These are phyloP conservation scores for Tagetes erecta DNA, from an alignment of 129 eudicot species.

Conservation along the genomic window DNA sequence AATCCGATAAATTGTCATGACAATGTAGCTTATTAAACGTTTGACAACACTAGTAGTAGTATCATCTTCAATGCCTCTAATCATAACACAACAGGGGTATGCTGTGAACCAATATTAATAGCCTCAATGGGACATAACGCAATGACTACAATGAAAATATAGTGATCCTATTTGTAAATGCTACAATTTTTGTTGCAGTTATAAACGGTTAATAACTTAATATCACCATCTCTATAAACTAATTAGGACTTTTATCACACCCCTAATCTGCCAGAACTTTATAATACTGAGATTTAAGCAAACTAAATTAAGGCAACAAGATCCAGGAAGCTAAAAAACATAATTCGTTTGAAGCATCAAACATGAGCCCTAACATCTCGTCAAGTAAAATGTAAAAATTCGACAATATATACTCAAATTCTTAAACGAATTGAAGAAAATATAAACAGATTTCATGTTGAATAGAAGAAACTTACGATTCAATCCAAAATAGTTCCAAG, in stretches of 20 bases:
- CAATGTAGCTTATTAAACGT: background rate
- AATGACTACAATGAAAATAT: background rate
- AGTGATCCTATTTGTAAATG: background rate
- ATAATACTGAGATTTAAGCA: background rate
- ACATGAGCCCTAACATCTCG: background rate
- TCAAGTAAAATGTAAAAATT: background rate
- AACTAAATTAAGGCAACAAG: no score
- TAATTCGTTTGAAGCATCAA: no score
- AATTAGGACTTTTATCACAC: slow-evolving; percentile 19
- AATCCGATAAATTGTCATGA: no score
- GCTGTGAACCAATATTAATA: background rate
- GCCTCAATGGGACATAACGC: background rate
- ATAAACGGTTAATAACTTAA: background rate
- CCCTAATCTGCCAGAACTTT: background rate
- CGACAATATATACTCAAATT: background rate
- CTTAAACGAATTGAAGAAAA: background rate
- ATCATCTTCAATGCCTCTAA: slow-evolving; percentile 1
- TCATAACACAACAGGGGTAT: background rate
- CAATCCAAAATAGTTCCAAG: background rate
- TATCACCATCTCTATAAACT: background rate
- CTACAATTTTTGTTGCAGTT: background rate
- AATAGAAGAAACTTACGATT: slow-evolving; percentile 14
- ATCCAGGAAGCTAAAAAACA: no score
- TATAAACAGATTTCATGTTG: background rate
- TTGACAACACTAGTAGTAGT: background rate